A percentile compares a stretch with the other conserved stretches of the same genome.
phyloP scores from a whole-genome alignment of 2,329 filamentous ascomycete genomes.

The Apiospora pterosperma region DNA sequence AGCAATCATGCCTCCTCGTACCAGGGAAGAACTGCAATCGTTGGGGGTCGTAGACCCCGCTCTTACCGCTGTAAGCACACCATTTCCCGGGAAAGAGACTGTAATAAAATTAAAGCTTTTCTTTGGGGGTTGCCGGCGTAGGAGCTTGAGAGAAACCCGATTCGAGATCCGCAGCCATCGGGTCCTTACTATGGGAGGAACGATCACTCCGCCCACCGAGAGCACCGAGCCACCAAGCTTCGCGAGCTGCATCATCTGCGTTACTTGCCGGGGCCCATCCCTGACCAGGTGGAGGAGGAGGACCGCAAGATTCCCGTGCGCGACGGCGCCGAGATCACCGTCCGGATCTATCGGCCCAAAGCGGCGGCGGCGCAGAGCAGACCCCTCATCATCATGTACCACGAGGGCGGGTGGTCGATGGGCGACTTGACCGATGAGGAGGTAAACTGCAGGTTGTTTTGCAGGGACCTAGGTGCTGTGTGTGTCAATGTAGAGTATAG shows the following conservation, averaged over 20 bases:
- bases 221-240: slow-evolving; percentile 20
- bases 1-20: slow-evolving; percentile 15
- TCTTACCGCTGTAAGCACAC: slow-evolving; percentile 16
- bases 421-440: slow-evolving; percentile 30
- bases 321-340: slow-evolving; percentile 27
- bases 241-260: slow-evolving; percentile 24
- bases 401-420: slow-evolving; percentile 32
- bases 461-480: slow-evolving; percentile 31
- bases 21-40: slow-evolving; percentile 17
- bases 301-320: slow-evolving; percentile 29
- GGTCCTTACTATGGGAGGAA: slow-evolving; percentile 19
- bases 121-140: not conserved
- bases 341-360: slow-evolving; percentile 28
- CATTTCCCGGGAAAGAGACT: not conserved
- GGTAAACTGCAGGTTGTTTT: slow-evolving; percentile 27
- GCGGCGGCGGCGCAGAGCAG: slow-evolving; percentile 9
- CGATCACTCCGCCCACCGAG: slow-evolving; percentile 15
- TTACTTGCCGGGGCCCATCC: slow-evolving; percentile 21
- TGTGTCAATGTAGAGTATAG: slow-evolving; percentile 40
- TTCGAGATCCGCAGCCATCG: slow-evolving; percentile 17
- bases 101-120: not conserved
- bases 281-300: slow-evolving; percentile 21
- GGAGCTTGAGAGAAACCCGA: slow-evolving; percentile 15
- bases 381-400: slow-evolving; percentile 30
- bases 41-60: slow-evolving; percentile 19